phyloP scores from a whole-genome alignment of 352 stramenopile species.

The Nothophytophthora sp. region DNA sequence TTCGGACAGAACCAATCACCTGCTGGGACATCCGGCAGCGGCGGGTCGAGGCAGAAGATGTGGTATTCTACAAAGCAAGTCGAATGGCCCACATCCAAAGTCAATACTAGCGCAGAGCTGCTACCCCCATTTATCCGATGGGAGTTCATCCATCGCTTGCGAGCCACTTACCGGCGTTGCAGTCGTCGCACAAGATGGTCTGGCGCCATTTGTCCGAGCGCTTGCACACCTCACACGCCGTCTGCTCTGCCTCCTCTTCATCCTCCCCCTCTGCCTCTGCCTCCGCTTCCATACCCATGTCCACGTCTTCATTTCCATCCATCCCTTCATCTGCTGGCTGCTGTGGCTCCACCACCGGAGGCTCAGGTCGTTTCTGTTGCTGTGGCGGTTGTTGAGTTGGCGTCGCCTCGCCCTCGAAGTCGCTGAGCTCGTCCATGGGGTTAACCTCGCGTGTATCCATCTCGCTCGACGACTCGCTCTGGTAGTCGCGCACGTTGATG shows the following conservation, averaged over 20 bases:
- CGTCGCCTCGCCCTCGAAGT: constrained; percentile 44
- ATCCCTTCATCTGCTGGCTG: constrained; percentile 3
- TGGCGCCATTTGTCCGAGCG: constrained; percentile 36
- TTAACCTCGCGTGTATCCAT: constrained; percentile 50
- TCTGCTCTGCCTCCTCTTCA: constrained; percentile 20
- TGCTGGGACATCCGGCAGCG: constrained; percentile 40
- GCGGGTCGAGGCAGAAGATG: constrained; percentile 56
- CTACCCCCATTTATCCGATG: no score
- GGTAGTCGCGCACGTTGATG: constrained; percentile 29
- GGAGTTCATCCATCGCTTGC: no score
- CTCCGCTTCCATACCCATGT: constrained; percentile 30
- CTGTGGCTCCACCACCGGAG: neutral
- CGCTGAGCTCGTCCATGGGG: constrained; percentile 62
- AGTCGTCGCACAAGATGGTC: constrained; percentile 60
- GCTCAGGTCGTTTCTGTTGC: neutral
- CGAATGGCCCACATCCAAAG: neutral
- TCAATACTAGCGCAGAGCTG: no score
- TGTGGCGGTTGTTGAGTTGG: constrained; percentile 1
- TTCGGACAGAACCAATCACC: constrained; percentile 61
- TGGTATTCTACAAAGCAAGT: constrained; percentile 43
- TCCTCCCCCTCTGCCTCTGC: constrained; percentile 10
- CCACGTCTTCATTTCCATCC: constrained; percentile 14
- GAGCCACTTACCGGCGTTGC: constrained; percentile 39
- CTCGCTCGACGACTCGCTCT: constrained; percentile 57
- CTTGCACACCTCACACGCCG: constrained; percentile 45